Evolutionary conservation across 78 protist genomes (phyloP).

Genomic region (Isochrysis galbana): DNA sequence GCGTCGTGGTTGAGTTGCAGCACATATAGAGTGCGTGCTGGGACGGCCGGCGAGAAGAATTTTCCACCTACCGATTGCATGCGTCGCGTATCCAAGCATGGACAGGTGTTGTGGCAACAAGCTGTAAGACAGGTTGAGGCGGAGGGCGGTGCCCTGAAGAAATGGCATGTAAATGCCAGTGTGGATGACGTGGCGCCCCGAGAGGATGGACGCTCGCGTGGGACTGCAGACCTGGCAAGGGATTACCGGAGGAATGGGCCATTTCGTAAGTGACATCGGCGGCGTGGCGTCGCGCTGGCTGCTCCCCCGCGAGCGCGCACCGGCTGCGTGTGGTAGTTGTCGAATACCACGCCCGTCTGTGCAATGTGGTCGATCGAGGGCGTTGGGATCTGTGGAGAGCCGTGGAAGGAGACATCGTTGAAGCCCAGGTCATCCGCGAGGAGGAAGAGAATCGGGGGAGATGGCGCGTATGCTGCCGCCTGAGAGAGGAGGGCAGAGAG

Average conservation of each 20-base stretch:
- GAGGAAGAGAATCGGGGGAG: conserved; percentile 46
- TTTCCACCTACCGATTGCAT: conserved; percentile 33
- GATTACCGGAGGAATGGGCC: no score
- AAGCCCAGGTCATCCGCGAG: conserved; percentile 48
- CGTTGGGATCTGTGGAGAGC: conserved; percentile 33
- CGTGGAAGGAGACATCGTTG: conserved; percentile 35
- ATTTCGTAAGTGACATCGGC: no score
- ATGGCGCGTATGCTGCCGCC: no score
- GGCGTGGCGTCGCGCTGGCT: conserved; percentile 28
- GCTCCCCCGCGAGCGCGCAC: no score
- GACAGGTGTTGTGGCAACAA: conserved; percentile 1
- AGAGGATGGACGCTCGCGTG: conserved; percentile 33
- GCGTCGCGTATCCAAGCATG: conserved; percentile 20
- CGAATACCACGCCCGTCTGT: background rate
- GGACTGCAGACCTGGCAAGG: no score
- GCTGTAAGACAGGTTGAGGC: background rate
- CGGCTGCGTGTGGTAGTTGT: conserved; percentile 32
- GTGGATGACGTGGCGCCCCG: conserved; percentile 46
- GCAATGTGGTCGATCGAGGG: conserved; percentile 40
- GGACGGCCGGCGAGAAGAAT: no score
- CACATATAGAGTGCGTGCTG: no score
- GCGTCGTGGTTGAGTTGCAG: background rate
- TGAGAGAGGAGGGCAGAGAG: no score
- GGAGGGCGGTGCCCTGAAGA: background rate
- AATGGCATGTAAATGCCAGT: conserved; percentile 2